Conservation (phyloP, 2,329 filamentous ascomycete genomes). For the Aspergillus intermedius region DNA sequence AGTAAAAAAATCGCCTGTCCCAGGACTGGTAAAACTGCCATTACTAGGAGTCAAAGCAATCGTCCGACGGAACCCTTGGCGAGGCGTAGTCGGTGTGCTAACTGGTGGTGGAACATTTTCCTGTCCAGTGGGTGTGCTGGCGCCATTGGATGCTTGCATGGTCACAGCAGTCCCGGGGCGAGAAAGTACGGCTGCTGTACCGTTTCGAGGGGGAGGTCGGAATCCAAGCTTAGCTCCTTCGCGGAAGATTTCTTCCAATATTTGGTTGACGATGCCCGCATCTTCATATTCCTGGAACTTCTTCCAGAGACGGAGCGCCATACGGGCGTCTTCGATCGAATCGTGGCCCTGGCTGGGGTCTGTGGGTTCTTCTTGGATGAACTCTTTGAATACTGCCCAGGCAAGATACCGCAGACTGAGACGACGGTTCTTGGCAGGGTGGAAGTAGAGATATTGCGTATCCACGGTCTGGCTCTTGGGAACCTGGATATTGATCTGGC, state of each 20-base stretch:
- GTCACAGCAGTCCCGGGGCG: constrained; percentile 35
- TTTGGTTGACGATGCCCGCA: constrained; percentile 73
- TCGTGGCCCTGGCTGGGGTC: constrained; percentile 59
- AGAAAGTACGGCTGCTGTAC: constrained; percentile 24
- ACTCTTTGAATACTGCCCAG: constrained; percentile 84
- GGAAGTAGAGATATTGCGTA: constrained; percentile 85
- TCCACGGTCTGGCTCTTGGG: constrained; percentile 87
- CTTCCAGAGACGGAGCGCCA: constrained; percentile 78
- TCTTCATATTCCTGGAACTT: constrained; percentile 88
- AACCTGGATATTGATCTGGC: constrained; percentile 95
- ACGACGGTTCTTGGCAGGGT: constrained; percentile 73
- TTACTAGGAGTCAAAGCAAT: constrained; percentile 39
- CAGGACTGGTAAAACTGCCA: constrained; percentile 34
- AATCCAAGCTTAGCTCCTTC: constrained; percentile 55
- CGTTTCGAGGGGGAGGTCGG: constrained; percentile 46
- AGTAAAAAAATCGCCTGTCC: constrained; percentile 32
- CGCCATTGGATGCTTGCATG: constrained; percentile 33
- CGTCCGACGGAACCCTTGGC: constrained; percentile 36
- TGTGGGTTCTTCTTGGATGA: constrained; percentile 75
- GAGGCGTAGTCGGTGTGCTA: constrained; percentile 35
- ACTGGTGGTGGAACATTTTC: constrained; percentile 7
- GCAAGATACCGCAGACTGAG: constrained; percentile 86
- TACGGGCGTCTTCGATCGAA: constrained; percentile 89
- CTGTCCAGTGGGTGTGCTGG: constrained; percentile 36
- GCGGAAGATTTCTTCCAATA: constrained; percentile 79